phyloP scores from a whole-genome alignment of 148 eudicot species.

The Silene conica region DNA sequence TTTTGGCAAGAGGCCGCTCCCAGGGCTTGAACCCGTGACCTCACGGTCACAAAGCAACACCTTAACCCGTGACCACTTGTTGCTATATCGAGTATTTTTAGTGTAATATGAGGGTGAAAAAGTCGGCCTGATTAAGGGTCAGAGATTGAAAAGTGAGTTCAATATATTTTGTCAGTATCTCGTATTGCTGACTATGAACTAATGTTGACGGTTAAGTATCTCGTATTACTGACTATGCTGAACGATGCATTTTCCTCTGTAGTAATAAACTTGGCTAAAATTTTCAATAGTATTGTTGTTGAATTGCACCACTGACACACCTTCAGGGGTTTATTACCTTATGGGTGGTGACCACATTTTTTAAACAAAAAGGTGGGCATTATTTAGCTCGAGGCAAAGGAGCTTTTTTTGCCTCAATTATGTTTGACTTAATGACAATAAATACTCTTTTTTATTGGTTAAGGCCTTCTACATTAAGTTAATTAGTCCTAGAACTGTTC shows the following conservation, averaged over 20 bases:
- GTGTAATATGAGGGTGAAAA: too few species aligned
- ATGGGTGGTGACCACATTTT: constrained; percentile 16
- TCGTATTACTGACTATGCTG: too few species aligned
- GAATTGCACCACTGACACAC: background rate
- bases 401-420: constrained; percentile 23
- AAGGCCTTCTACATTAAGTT: background rate
- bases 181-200: too few species aligned
- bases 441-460: background rate
- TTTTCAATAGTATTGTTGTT: background rate
- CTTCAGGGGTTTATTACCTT: background rate
- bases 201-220: too few species aligned
- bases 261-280: background rate
- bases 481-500: background rate
- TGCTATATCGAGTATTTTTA: too few species aligned
- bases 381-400: constrained; percentile 17
- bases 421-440: constrained; percentile 25
- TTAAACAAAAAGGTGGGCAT: constrained; percentile 13
- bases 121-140: background rate
- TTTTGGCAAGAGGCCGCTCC: too few species aligned
- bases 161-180: background rate
- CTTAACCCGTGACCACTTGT: too few species aligned
- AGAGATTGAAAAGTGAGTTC: background rate
- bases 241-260: background rate
- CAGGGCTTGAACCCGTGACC: too few species aligned
- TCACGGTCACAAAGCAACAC: too few species aligned